A percentile compares a stretch with the other conserved stretches of the same genome.
Evolutionary conservation across 441 rosid species (phyloP).

Genomic region (Corymbia calophylla): DNA sequence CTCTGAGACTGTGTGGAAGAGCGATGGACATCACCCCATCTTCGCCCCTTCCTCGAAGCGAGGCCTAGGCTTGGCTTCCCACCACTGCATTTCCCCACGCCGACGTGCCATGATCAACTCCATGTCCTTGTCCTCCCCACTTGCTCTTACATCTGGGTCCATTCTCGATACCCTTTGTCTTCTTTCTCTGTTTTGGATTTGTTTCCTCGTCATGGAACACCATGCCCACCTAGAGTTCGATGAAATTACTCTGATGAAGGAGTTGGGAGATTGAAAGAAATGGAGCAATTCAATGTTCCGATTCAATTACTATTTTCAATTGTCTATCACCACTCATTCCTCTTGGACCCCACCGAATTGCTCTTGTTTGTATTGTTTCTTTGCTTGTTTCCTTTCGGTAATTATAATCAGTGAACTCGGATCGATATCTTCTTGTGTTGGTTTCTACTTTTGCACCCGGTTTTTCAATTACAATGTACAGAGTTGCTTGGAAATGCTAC

Average conservation of each 20-base stretch:
- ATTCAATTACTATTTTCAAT: not conserved
- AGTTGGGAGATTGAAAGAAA: not conserved
- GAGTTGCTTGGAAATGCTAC: not conserved
- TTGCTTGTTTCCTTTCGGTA: too few species aligned
- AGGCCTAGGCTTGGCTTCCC: not conserved
- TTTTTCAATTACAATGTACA: not conserved
- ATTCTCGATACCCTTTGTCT: too few species aligned
- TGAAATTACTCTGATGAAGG: not conserved
- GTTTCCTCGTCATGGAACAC: not conserved
- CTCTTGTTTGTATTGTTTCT: accelerated
- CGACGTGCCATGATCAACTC: too few species aligned
- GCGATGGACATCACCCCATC: too few species aligned
- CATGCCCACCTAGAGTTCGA: not conserved
- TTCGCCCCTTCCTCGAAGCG: too few species aligned
- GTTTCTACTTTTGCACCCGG: not conserved
- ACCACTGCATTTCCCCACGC: too few species aligned
- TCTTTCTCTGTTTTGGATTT: not conserved
- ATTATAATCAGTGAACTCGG: not conserved
- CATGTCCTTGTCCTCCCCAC: not conserved
- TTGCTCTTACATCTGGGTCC: too few species aligned
- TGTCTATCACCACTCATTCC: too few species aligned
- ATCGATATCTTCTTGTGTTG: not conserved
- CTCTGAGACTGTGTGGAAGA: too few species aligned
- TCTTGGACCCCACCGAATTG: not conserved
- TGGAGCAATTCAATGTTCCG: not conserved